Conservation (phyloP, 2,329 filamentous ascomycete genomes). For the Stromatinia cepivora region DNA sequence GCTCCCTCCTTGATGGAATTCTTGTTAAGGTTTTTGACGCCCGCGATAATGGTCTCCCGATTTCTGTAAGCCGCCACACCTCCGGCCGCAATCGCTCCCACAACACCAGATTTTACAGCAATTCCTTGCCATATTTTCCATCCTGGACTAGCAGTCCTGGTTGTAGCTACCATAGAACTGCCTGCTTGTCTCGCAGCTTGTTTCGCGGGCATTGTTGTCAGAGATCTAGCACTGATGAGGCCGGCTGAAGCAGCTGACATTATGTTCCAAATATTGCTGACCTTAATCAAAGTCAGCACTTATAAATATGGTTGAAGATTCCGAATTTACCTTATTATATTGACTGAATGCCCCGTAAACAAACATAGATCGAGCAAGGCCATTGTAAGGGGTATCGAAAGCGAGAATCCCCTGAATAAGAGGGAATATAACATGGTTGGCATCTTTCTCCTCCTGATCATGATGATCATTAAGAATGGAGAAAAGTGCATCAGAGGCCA, state of each 20-base stretch:
- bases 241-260: conserved; percentile 55
- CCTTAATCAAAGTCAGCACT: conserved; percentile 43
- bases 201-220: conserved; percentile 34
- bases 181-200: conserved; percentile 32
- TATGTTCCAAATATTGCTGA: conserved; percentile 57
- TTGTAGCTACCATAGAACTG: conserved; percentile 25
- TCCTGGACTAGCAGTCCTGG: conserved; percentile 32
- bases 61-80: conserved; percentile 81
- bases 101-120: conserved; percentile 78
- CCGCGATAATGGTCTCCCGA: conserved; percentile 63
- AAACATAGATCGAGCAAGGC: conserved; percentile 60
- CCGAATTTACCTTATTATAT: conserved; percentile 53
- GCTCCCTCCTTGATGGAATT: conserved; percentile 44
- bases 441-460: conserved; percentile 25
- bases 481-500: conserved; percentile 79
- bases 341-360: conserved; percentile 61
- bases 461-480: conserved; percentile 43
- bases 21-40: conserved; percentile 46
- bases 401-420: conserved; percentile 77
- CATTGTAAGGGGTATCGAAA: conserved; percentile 84
- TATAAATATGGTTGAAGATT: no score
- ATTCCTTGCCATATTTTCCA: conserved; percentile 62
- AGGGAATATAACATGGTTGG: conserved; percentile 55
- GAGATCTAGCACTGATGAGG: conserved; percentile 43
- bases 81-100: conserved; percentile 77